Percentiles rank a stretch among this genome's conserved stretches.
phyloP scores from a whole-genome alignment of 148 eudicot species.

The Drosera capensis region DNA sequence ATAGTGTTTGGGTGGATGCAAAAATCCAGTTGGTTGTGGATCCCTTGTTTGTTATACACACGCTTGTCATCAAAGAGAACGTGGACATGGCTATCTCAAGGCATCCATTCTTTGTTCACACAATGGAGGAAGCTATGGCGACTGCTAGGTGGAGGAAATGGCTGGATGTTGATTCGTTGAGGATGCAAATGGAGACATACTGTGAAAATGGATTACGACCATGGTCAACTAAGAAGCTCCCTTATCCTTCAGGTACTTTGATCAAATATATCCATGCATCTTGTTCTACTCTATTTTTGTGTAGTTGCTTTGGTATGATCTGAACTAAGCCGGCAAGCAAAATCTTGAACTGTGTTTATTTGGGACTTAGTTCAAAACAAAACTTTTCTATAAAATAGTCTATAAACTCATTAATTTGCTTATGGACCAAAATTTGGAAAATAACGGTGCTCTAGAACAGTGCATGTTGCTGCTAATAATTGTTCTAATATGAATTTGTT shows the following conservation, averaged over 20 bases:
- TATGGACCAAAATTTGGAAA: no score
- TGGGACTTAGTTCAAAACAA: no score
- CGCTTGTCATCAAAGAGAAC: conserved; percentile 43
- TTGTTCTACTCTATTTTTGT: neutral
- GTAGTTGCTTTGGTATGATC: neutral
- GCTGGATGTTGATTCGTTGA: conserved; percentile 59
- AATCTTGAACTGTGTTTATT: no score
- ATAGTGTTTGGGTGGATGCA: conserved; percentile 82
- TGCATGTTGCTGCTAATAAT: no score
- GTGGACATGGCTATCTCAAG: conserved; percentile 82
- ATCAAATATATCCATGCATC: neutral
- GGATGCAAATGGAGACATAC: conserved; percentile 67
- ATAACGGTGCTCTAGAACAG: no score
- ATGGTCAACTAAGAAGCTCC: conserved; percentile 60
- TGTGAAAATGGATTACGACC: conserved; percentile 81
- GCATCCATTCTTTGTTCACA: conserved; percentile 57
- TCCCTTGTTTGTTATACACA: conserved; percentile 69
- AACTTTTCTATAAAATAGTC: no score
- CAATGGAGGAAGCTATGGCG: conserved; percentile 94
- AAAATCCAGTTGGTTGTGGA: conserved; percentile 78
- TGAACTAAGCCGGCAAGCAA: no score
- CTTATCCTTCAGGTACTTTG: conserved; percentile 67
- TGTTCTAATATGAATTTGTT: no score
- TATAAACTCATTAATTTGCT: no score
- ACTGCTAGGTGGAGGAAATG: conserved; percentile 93